Conservation (phyloP, 176 grass and related monocot species). For the Tillandsia leiboldiana region DNA sequence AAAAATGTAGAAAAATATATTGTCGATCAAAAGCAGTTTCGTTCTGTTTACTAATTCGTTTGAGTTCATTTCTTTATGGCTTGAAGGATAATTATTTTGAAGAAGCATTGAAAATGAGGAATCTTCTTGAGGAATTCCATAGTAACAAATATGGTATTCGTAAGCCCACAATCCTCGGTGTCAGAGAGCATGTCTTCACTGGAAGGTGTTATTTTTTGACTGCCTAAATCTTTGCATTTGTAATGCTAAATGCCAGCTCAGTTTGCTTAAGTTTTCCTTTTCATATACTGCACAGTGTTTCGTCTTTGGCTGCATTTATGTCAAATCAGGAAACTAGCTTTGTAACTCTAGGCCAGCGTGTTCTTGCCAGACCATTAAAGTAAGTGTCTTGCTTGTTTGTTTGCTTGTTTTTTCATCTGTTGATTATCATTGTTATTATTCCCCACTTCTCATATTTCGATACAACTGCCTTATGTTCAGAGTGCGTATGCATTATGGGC, state of each 20-base stretch:
- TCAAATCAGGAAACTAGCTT: constrained; percentile 94
- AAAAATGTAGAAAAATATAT: too few species aligned
- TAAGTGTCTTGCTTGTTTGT: constrained; percentile 18
- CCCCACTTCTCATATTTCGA: not conserved
- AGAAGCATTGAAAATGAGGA: constrained; percentile 96
- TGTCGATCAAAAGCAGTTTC: not conserved
- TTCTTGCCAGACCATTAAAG: constrained; percentile 89
- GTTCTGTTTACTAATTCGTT: not conserved
- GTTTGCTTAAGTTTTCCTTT: constrained; percentile 2
- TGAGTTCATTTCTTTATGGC: constrained; percentile 15
- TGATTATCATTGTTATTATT: not conserved
- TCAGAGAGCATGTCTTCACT: constrained; percentile 93
- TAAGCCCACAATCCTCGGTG: constrained; percentile 79
- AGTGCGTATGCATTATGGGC: constrained; percentile 95
- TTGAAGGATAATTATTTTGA: constrained; percentile 94
- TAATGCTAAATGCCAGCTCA: constrained; percentile 10
- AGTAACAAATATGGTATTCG: constrained; percentile 42
- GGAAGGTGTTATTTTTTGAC: constrained; percentile 52
- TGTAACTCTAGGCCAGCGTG: constrained; percentile 89
- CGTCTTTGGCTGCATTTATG: constrained; percentile 88
- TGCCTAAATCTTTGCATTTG: constrained; percentile 2
- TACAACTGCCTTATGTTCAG: constrained; percentile 25
- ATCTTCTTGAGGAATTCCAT: constrained; percentile 89
- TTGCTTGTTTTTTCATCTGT: not conserved
- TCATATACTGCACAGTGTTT: constrained; percentile 48